Conservation (phyloP, 2,329 filamentous ascomycete genomes). For the Knoxdaviesia proteae region DNA sequence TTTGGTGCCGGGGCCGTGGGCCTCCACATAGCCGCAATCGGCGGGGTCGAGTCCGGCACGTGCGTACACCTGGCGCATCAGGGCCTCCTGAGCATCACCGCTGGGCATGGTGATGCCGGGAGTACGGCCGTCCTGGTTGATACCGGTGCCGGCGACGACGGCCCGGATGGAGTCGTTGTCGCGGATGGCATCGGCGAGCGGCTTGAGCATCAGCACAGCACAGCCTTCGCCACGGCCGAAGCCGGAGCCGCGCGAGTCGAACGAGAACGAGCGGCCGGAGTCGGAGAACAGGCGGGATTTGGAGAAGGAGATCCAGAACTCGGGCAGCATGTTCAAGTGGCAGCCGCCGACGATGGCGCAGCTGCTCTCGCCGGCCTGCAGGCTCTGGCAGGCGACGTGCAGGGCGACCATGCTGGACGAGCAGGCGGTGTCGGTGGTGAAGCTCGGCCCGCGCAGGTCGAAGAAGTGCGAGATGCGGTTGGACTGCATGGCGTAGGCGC, state of each 20-base stretch:
- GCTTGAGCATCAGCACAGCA: slow-evolving; percentile 33
- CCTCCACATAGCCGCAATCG: slow-evolving; percentile 20
- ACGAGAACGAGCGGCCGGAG: slow-evolving; percentile 22
- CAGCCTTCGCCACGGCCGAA: slow-evolving; percentile 42
- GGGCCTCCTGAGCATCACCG: slow-evolving; percentile 20
- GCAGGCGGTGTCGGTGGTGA: slow-evolving; percentile 30
- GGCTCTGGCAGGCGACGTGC: slow-evolving; percentile 26
- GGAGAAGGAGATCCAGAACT: slow-evolving; percentile 22
- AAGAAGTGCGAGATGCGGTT: slow-evolving; percentile 35
- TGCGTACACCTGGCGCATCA: slow-evolving; percentile 17
- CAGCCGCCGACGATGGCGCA: slow-evolving; percentile 24
- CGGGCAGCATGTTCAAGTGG: slow-evolving; percentile 24
- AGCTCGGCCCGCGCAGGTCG: slow-evolving; percentile 29
- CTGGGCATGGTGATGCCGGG: slow-evolving; percentile 36
- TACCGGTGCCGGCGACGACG: slow-evolving; percentile 26
- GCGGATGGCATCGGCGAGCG: slow-evolving; percentile 27
- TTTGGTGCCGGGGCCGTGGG: slow-evolving; percentile 34
- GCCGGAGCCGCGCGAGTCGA: slow-evolving; percentile 17
- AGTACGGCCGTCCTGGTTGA: slow-evolving; percentile 35
- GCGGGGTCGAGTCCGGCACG: slow-evolving; percentile 10
- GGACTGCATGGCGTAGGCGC: slow-evolving; percentile 28
- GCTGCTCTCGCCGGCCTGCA: slow-evolving; percentile 20
- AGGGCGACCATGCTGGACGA: slow-evolving; percentile 28
- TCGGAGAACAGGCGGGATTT: slow-evolving; percentile 9
- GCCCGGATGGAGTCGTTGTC: slow-evolving; percentile 33